These are phyloP conservation scores for Ceratobasidium sp. DNA, from an alignment of 1,284 basidiomycete species.

Conservation along the genomic window DNA sequence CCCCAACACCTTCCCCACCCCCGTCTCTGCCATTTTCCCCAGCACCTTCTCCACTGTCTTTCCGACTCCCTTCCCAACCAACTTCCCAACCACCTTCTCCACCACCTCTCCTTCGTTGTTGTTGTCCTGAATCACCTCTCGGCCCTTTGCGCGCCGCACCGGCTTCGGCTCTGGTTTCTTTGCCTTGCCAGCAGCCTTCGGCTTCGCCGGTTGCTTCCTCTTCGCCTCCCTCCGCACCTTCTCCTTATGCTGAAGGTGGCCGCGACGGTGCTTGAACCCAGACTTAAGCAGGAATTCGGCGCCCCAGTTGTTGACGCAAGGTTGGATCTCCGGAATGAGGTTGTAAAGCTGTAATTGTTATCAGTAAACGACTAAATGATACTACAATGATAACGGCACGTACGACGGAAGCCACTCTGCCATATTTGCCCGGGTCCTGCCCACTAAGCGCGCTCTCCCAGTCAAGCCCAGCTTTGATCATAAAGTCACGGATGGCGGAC, in stretches of 20 bases:
- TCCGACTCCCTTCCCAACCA: too few relatives aligned
- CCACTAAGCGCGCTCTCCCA: not conserved
- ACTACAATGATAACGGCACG: not conserved
- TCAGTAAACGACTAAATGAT: not conserved
- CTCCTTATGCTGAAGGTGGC: not conserved
- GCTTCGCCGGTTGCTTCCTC: not conserved
- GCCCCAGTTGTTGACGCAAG: not conserved
- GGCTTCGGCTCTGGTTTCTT: not conserved
- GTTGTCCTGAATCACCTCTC: not conserved
- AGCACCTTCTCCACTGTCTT: too few relatives aligned
- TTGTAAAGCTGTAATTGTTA: not conserved
- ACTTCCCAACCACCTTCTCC: too few relatives aligned
- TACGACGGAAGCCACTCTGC: not conserved
- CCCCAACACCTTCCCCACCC: too few relatives aligned
- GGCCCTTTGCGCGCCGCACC: not conserved
- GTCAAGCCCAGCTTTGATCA: not conserved
- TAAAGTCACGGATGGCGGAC: not conserved
- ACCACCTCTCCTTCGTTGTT: not conserved
- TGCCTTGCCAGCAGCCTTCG: not conserved
- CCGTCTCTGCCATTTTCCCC: too few relatives aligned
- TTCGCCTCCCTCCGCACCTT: not conserved
- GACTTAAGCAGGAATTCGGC: not conserved
- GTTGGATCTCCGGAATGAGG: not conserved
- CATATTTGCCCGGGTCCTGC: not conserved
- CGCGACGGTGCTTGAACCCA: not conserved